phyloP scores from a whole-genome alignment of 2,329 filamentous ascomycete genomes.

The Fonsecaea multimorphosa region DNA sequence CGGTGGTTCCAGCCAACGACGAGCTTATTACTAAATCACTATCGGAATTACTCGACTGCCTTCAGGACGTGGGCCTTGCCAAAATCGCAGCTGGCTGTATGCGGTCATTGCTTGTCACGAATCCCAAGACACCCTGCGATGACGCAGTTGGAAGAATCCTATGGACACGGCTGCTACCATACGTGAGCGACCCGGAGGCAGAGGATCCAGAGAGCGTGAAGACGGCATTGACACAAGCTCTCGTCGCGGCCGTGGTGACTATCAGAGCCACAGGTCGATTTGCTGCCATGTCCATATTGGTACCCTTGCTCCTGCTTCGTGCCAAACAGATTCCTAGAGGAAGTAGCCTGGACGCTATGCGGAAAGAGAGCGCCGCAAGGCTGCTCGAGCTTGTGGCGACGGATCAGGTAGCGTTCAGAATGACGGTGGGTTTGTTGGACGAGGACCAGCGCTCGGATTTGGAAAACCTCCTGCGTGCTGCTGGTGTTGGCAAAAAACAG shows the following conservation, averaged over 20 bases:
- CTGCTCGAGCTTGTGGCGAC: constrained; percentile 80
- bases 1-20: constrained; percentile 75
- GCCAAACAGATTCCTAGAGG: constrained; percentile 68
- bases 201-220: constrained; percentile 83
- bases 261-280: constrained; percentile 39
- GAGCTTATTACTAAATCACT: constrained; percentile 76
- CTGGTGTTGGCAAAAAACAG: constrained; percentile 56
- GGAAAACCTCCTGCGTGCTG: constrained; percentile 77
- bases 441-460: constrained; percentile 75
- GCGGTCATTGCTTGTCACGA: constrained; percentile 76
- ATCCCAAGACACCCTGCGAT: constrained; percentile 67
- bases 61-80: constrained; percentile 65
- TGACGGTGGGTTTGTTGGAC: constrained; percentile 73
- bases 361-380: constrained; percentile 75
- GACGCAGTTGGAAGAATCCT: constrained; percentile 76
- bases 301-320: constrained; percentile 76
- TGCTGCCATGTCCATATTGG: constrained; percentile 72
- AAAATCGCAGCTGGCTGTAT: constrained; percentile 91
- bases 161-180: constrained; percentile 75
- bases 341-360: constrained; percentile 49
- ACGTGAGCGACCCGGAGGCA: constrained; percentile 69
- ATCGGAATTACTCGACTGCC: constrained; percentile 81
- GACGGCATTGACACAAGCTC: constrained; percentile 71
- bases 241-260: constrained; percentile 70
- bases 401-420: constrained; percentile 75